A percentile compares a stretch with the other conserved stretches of the same genome.
phyloP scores from a whole-genome alignment of 2,329 filamentous ascomycete genomes.

The Hyphodiscus sp. region DNA sequence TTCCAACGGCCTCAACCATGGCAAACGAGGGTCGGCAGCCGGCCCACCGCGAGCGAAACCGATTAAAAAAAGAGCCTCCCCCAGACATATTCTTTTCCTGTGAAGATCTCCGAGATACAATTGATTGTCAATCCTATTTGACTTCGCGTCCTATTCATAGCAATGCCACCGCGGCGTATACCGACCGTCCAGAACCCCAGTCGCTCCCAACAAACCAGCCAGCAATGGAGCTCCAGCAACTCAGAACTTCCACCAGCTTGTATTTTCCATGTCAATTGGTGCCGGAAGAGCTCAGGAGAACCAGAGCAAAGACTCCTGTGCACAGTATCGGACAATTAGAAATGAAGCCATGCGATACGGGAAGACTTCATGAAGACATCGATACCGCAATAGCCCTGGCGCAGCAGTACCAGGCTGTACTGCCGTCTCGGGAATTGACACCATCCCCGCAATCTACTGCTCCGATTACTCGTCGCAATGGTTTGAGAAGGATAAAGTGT shows the following conservation, averaged over 20 bases:
- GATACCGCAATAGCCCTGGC: constrained; percentile 20
- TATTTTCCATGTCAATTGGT: constrained; percentile 6
- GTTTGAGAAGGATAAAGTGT: constrained; percentile 26
- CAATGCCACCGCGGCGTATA: not conserved
- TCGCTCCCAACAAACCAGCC: constrained; percentile 2
- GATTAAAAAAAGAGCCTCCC: not conserved
- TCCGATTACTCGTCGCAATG: constrained; percentile 3
- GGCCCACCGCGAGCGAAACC: not conserved
- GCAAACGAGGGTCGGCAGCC: not conserved
- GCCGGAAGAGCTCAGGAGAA: constrained; percentile 6
- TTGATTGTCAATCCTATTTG: constrained; percentile 10
- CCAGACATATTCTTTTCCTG: not conserved
- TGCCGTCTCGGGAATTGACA: constrained; percentile 13
- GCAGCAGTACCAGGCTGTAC: constrained; percentile 17
- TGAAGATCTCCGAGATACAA: constrained; percentile 5
- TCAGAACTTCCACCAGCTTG: constrained; percentile 9
- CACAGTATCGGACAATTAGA: constrained; percentile 26
- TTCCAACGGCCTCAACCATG: not conserved
- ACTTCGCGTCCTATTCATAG: not conserved
- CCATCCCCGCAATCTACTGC: constrained; percentile 2
- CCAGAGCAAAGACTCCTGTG: constrained; percentile 25
- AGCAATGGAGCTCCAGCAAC: not conserved
- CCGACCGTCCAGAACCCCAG: constrained; percentile 1
- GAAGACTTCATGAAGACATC: not conserved
- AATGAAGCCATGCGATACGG: constrained; percentile 2